A percentile compares a stretch with the other conserved stretches of the same genome.
These are phyloP conservation scores for Canna indica DNA, from an alignment of 176 grass and related monocot genomes.

Conservation along the genomic window DNA sequence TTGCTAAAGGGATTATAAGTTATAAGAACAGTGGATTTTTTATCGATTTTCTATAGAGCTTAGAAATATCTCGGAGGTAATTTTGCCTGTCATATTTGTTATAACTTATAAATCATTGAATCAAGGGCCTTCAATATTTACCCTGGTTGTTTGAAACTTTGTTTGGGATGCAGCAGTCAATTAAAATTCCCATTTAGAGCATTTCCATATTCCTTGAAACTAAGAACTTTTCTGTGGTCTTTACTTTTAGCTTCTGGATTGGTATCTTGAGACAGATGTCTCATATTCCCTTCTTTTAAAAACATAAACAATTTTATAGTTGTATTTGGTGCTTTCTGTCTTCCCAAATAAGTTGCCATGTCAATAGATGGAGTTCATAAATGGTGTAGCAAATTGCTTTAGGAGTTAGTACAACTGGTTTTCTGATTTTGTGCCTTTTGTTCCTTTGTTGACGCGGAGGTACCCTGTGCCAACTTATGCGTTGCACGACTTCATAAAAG, in stretches of 20 bases:
- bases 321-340: neutral
- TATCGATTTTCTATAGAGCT: neutral
- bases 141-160: neutral
- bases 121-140: neutral
- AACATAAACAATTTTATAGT: neutral
- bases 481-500: neutral
- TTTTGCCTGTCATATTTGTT: neutral
- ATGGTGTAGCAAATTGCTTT: neutral
- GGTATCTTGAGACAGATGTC: too few relatives aligned
- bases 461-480: neutral
- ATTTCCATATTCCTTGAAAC: too few relatives aligned
- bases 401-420: too few relatives aligned
- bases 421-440: neutral
- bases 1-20: too few relatives aligned
- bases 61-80: neutral
- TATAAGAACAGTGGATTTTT: neutral
- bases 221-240: too few relatives aligned
- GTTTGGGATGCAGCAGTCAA: too few relatives aligned
- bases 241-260: too few relatives aligned
- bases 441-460: neutral
- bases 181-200: too few relatives aligned
- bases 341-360: neutral
- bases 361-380: neutral
- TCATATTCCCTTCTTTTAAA: too few relatives aligned
- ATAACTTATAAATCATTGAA: neutral